These are phyloP conservation scores for Backusella psychrophila DNA, from an alignment of 192 early-diverging fungal species.

Conservation along the genomic window DNA sequence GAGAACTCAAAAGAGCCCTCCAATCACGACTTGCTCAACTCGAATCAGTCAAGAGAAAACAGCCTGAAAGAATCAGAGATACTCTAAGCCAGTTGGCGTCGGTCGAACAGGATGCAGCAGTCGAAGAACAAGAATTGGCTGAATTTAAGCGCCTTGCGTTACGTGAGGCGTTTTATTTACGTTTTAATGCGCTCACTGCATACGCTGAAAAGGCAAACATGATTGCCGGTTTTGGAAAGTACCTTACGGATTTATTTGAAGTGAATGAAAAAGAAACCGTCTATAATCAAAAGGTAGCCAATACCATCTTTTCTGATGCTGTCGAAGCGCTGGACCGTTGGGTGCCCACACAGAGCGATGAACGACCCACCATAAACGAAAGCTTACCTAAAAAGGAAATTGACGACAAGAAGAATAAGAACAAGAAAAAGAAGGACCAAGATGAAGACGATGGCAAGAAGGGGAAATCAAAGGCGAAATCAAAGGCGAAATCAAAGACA, in stretches of 20 bases:
- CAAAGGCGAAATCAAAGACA: not conserved
- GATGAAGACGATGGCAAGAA: not conserved
- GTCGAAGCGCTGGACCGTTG: slow-evolving; percentile 29
- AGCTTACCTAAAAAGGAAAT: not conserved
- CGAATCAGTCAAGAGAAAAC: slow-evolving; percentile 19
- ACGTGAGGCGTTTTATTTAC: slow-evolving; percentile 38
- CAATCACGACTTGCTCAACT: slow-evolving; percentile 22
- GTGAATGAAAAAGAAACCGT: not conserved
- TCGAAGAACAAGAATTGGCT: slow-evolving; percentile 29
- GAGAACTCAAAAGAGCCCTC: slow-evolving; percentile 29
- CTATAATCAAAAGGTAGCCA: slow-evolving; percentile 19
- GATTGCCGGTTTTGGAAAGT: slow-evolving; percentile 40
- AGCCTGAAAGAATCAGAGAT: slow-evolving; percentile 29
- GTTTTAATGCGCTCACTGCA: slow-evolving; percentile 37
- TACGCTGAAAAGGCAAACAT: slow-evolving; percentile 36
- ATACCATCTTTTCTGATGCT: slow-evolving; percentile 29
- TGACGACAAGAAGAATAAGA: not conserved
- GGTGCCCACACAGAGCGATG: slow-evolving; percentile 27
- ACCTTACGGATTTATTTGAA: slow-evolving; percentile 32
- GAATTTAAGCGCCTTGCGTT: slow-evolving; percentile 41
- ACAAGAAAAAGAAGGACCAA: not conserved
- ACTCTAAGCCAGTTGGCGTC: slow-evolving; percentile 22
- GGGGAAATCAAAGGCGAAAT: not conserved
- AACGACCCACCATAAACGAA: slow-evolving; percentile 29
- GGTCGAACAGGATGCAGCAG: slow-evolving; percentile 23